Conservation (phyloP, 805 yeast genomes). For the Lipomyces starkeyi region DNA sequence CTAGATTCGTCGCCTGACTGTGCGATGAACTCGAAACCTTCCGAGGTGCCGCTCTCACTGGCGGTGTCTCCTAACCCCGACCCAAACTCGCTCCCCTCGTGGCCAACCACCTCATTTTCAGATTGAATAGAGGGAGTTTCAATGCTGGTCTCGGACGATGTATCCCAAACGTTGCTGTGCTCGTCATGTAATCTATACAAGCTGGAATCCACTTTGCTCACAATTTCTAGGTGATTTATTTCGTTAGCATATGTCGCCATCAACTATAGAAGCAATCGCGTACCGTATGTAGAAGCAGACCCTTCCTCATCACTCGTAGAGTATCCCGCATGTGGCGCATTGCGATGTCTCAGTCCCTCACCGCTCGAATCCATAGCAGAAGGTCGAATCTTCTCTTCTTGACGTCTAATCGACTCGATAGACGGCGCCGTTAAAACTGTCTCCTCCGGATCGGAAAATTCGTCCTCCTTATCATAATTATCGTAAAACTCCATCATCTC, state of each 20-base stretch:
- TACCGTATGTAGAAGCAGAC: not conserved
- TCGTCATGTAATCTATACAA: not conserved
- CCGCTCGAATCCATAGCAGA: constrained; percentile 2
- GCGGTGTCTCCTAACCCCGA: not conserved
- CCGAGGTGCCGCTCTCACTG: constrained; percentile 8
- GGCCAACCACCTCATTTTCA: not conserved
- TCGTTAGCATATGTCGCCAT: not conserved
- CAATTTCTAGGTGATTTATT: not conserved
- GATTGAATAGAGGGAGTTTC: not conserved
- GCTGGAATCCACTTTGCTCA: not conserved
- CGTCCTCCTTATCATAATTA: not conserved
- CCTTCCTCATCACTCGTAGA: constrained; percentile 1
- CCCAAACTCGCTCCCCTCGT: not conserved
- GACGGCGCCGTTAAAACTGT: not conserved
- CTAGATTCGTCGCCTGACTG: constrained; percentile 9
- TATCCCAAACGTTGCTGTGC: not conserved
- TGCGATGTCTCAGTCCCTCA: not conserved
- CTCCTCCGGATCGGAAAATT: not conserved
- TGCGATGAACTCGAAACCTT: constrained; percentile 3
- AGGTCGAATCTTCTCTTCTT: not conserved
- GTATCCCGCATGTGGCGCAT: not conserved
- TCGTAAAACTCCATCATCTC: constrained; percentile 24
- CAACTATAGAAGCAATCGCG: not conserved
- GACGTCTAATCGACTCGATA: not conserved
- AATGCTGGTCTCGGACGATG: not conserved